Conservation (phyloP, 208 protist genomes). For the Naegleria gruberi region DNA sequence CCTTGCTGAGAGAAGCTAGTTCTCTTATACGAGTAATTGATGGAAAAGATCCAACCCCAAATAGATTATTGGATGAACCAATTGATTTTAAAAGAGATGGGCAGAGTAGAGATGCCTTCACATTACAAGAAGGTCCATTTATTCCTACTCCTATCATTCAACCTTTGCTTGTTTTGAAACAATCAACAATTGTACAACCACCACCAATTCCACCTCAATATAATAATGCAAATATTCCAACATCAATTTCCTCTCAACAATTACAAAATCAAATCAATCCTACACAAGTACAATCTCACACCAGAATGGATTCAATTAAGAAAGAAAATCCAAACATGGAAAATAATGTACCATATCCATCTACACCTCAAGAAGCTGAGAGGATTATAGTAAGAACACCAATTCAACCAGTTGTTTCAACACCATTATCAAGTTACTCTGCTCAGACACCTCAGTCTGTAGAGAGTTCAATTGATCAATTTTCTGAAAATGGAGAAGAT, state of each 20-base stretch:
- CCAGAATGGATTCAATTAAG: background rate
- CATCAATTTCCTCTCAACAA: background rate
- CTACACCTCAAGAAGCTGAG: background rate
- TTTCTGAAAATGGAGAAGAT: background rate
- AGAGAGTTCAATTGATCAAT: background rate
- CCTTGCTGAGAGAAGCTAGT: background rate
- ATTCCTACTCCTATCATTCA: background rate
- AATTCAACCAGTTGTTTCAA: background rate
- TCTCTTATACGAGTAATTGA: background rate
- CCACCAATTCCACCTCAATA: background rate
- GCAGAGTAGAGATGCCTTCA: background rate
- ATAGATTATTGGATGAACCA: background rate
- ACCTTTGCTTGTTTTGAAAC: background rate
- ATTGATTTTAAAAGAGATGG: background rate
- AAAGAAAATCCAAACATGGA: background rate
- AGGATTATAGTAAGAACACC: background rate
- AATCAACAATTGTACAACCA: background rate
- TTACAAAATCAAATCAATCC: background rate
- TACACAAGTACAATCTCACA: background rate
- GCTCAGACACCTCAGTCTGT: background rate
- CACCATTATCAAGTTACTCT: background rate
- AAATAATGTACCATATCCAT: background rate
- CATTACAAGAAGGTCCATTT: background rate
- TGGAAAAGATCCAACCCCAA: background rate
- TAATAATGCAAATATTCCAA: background rate